Evolutionary conservation across 331 rosid species (phyloP), one percentile per base, ranked within the genome.

Genomic region (Arachis monticola): DNA sequence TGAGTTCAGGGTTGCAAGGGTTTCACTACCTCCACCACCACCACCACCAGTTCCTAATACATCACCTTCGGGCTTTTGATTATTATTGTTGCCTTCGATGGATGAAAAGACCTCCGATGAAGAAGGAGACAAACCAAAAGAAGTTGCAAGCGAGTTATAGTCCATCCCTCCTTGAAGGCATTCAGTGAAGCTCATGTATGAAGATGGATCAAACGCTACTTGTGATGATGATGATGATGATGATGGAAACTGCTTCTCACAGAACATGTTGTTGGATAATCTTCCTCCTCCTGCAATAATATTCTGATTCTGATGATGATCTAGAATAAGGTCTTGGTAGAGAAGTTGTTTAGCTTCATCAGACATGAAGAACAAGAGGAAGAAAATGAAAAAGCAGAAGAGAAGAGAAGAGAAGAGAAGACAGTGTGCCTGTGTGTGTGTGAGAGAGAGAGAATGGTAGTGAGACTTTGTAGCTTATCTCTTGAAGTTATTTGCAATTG

Each of bases 41-140:
- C 17, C 59, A 10, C 7, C 14, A 53, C 2, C 69, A 7, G 41
- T 64, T 3, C 80, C 79, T 41, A 53, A 60, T 31, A 10, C 7
- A 11, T 57, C 85, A 7, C 52, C 64, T n/a, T 70, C 76, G 4
- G 79, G 72, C 41, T 85, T 85, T 27, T 77, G 90, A 55, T 66
- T 38, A 3, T 35, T 35, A 38, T 38, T 38, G 41, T 38, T 67
- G 5, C 46, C 84, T 59, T 87, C 88, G 41, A 83, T 30, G 11
- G 93, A 82, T 17, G 91, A 73, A 62, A 88, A 85, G 0, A 84
- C 91, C 14, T 83, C 91, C 0, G 92, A 87, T 5, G 89, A 84
- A 1, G 93, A 75, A 64, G 92, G 88, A 10, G 96, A 87, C 56
- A 90, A 13, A 44, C 89, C 93, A 44, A 90, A 90, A 60, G 87